Evolutionary conservation across 1,284 basidiomycete genomes (phyloP).

Genomic region (Singerocomus rubriflavus): DNA sequence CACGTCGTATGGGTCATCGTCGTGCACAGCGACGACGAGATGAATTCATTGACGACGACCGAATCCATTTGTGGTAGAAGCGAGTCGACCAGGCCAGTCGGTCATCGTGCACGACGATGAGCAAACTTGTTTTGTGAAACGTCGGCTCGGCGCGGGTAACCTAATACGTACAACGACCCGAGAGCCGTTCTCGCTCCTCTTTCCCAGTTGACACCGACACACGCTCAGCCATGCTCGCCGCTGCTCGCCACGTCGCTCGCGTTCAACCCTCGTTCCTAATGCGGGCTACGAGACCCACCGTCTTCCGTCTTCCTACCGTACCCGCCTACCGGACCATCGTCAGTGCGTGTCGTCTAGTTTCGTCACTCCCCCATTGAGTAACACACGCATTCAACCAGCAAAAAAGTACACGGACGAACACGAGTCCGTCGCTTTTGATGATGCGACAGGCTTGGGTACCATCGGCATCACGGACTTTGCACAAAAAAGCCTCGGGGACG

Average conservation of each 20-base stretch:
- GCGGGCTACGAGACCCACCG: neutral
- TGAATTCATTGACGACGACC: too few relatives aligned
- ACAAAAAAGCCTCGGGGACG: slow-evolving; percentile 86
- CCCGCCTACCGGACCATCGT: slow-evolving; percentile 28
- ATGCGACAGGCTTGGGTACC: slow-evolving; percentile 75
- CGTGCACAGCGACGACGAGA: too few relatives aligned
- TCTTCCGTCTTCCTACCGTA: slow-evolving; percentile 12
- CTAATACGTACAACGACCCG: slow-evolving; percentile 27
- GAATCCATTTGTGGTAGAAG: too few relatives aligned
- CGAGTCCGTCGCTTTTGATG: slow-evolving; percentile 85
- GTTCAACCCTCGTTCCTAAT: slow-evolving; percentile 9
- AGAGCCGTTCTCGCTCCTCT: neutral
- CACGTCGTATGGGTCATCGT: too few relatives aligned
- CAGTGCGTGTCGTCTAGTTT: slow-evolving; percentile 21
- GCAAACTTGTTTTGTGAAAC: neutral
- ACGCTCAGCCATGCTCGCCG: slow-evolving; percentile 22
- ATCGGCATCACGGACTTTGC: slow-evolving; percentile 94
- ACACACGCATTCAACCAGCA: slow-evolving; percentile 43
- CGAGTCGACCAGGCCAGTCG: too few relatives aligned
- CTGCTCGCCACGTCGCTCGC: slow-evolving; percentile 23
- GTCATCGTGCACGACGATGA: too few relatives aligned
- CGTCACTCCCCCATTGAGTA: neutral
- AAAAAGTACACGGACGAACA: slow-evolving; percentile 89
- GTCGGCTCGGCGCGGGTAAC: slow-evolving; percentile 18
- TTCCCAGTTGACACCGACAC: neutral